Base-by-base conservation (phyloP, 768 basidiomycete species). In the Amylocystis lapponica region DNA sequence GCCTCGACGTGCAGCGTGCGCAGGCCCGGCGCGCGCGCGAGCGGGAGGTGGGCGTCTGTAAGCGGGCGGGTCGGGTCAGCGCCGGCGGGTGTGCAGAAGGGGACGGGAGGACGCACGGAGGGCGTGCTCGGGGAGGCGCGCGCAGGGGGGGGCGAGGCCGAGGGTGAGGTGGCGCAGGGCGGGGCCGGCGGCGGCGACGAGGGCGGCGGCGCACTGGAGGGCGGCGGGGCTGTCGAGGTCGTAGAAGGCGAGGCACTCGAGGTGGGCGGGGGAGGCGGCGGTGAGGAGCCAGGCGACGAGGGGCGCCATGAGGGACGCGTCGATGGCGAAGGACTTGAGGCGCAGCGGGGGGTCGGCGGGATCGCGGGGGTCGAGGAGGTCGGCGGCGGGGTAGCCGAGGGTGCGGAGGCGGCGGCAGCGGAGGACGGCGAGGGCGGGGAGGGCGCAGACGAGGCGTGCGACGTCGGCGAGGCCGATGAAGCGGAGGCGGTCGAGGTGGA, bases 271-370 rank as follows among this genome's bases (percentile, higher is more conserved):
- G 6, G 31, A 22, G 5, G 23, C 19, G 12, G 10, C 30, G 21
- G 22, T 16, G 41, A 33, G 20, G 8, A 42, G 41, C 41, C 41
- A 42, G 31, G 20, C 32, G n/a, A 30, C 41, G 16, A 33, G 21
- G 9, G 9, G 31, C 7, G 12, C 22, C 31, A 16, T 12, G 21
- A 30, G 25, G 7, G 4, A 5, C 21, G 34, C 31, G n/a, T 34
- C 32, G 13, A 42, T 10, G 17, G 9, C 3, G 21, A 42, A 32
- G n/a, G 9, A 16, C 19, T 16, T 5, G 13, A 42, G 41, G 12
- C 14, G 17, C 19, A 34, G 31, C 10, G 31, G 29, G 16, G 13
- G 11, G 5, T 33, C 29, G 31, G 20, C 5, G 22, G 14, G 19
- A 9, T 17, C 13, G 31, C 32, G 27, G 31, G 41, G 23, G 4